Conservation (phyloP, 2,329 filamentous ascomycete genomes). For the Xylariales sp. region DNA sequence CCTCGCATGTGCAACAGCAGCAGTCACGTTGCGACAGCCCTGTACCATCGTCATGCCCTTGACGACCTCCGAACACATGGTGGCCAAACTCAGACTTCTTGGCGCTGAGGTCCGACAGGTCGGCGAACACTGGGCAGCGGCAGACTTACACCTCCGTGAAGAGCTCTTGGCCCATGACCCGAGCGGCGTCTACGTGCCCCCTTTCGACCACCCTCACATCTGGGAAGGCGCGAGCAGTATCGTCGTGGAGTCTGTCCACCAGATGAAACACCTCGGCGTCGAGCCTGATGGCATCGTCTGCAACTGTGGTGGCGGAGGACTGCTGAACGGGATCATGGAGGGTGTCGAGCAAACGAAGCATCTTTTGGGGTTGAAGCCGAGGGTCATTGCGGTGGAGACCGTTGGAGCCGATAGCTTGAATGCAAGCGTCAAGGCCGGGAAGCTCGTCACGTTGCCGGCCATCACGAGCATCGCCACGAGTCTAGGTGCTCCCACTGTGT, state of each 20-base stretch:
- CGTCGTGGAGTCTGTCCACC: constrained; percentile 44
- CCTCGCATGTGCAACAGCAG: constrained; percentile 72
- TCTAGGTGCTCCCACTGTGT: constrained; percentile 70
- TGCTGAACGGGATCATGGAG: constrained; percentile 71
- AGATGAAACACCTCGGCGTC: constrained; percentile 31
- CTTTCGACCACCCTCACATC: constrained; percentile 64
- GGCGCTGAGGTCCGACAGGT: constrained; percentile 65
- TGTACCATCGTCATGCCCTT: constrained; percentile 73
- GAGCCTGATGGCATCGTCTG: constrained; percentile 63
- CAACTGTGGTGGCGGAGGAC: constrained; percentile 74
- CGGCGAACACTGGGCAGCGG: constrained; percentile 64
- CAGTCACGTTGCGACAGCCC: constrained; percentile 56
- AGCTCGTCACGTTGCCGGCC: constrained; percentile 58
- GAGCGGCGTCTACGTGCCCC: constrained; percentile 57
- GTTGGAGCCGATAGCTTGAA: constrained; percentile 66
- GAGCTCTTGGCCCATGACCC: constrained; percentile 50
- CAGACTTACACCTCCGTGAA: constrained; percentile 61
- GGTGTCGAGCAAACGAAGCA: constrained; percentile 50
- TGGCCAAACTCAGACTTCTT: constrained; percentile 63
- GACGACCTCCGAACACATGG: constrained; percentile 63
- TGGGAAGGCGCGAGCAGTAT: constrained; percentile 63
- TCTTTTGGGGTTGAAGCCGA: constrained; percentile 28
- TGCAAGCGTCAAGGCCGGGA: constrained; percentile 51
- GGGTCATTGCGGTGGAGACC: constrained; percentile 72
- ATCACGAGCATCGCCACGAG: constrained; percentile 75